Evolutionary conservation across 305 asterid species (phyloP).

Genomic region (Striga hermonthica): DNA sequence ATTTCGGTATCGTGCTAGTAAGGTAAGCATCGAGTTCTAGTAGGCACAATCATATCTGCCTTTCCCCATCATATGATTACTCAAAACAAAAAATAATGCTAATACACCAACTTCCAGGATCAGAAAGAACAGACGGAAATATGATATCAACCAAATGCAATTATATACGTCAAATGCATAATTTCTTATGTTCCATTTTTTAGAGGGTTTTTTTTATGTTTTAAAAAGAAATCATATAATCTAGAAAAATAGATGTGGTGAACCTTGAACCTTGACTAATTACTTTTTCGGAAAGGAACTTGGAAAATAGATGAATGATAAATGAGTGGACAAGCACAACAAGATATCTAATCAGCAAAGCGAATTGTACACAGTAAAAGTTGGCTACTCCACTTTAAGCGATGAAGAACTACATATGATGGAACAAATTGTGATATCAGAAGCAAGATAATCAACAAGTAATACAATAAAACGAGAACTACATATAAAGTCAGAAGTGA

Average conservation of each 20-base stretch:
- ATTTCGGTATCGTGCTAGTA: no score
- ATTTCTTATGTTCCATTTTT: background rate
- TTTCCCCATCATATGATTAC: background rate
- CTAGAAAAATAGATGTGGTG: background rate
- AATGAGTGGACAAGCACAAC: constrained; percentile 4
- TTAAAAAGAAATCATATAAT: background rate
- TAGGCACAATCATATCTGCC: background rate
- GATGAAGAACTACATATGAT: background rate
- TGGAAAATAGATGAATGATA: background rate
- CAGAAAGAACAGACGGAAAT: background rate
- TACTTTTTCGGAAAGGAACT: background rate
- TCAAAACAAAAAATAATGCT: background rate
- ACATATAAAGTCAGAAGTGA: constrained; percentile 1
- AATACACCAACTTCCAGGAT: constrained; percentile 4
- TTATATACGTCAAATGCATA: background rate
- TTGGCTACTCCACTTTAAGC: constrained; percentile 13
- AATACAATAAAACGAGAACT: constrained; percentile 2
- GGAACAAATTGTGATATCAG: constrained; percentile 6
- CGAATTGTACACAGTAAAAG: background rate
- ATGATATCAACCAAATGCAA: background rate
- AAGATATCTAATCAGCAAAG: constrained; percentile 9
- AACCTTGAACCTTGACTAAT: background rate
- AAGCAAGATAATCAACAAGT: constrained; percentile 12
- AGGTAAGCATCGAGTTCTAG: background rate
- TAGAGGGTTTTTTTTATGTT: no score